Base-by-base conservation (phyloP, 352 stramenopile genomes). In the Phytopythium boreale region DNA sequence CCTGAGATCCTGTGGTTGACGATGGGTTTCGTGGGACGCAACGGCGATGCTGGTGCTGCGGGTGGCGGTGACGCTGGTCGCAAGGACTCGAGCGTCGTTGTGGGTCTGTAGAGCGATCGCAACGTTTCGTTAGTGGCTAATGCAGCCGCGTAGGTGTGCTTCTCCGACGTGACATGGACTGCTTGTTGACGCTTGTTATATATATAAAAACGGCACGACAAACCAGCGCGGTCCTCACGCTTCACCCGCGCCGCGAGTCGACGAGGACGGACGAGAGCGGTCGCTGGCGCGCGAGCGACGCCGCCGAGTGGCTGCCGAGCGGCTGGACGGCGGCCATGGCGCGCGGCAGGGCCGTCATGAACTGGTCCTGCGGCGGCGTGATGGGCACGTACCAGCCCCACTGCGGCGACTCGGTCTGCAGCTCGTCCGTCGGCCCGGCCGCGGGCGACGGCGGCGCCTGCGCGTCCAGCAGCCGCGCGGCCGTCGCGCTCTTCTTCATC, bases 301-400 rank as follows among this genome's bases (percentile, higher is more conserved):
- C 39, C 39, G 17, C 39, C 44, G 22, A 14, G 53, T 41, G 51
- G 43, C 20, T 39, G 27, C 31, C 47, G 31, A 64, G 31, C 14
- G 34, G 62, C 27, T 60, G 53, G 7, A 63, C 53, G 26, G 58
- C 37, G 9, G 56, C 27, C 51, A 64, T 51, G 39, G 67, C 68
- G n/a, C 68, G 64, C 49, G 68, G 64, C 56, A 66, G 24, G 10
- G 59, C 44, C 9, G 64, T 12, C 20, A 78, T 66, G 34, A 82
- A 63, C 27, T 84, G 72, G 63, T 95, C 87, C 52, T 90, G 80
- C 20, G 87, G 87, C 11, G 87, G 87, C 52, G 87, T 93, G 63
- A 93, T 95, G 10, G 87, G 73, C 11, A 95, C 87, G 50, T 95
- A 95, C 85, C 84, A 95, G 2, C 87, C 87, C 85, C 87, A 95